Conservation (phyloP, 169 alveolate genomes). For the Babesia gibsoni region DNA sequence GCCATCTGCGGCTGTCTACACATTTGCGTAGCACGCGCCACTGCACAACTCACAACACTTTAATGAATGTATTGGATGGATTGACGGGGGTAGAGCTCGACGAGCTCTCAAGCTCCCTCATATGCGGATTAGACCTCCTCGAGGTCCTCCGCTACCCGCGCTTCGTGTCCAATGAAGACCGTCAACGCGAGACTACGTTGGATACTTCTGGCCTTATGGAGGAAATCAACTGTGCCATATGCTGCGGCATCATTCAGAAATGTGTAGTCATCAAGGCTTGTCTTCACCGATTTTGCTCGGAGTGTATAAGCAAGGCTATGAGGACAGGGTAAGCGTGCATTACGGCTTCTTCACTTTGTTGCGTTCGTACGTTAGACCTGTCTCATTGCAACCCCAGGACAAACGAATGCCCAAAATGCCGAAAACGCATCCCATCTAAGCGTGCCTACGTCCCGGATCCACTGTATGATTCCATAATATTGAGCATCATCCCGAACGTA, state of each 20-base stretch:
- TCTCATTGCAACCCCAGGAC: conserved; percentile 14
- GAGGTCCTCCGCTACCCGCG: conserved; percentile 44
- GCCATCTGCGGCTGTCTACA: no score
- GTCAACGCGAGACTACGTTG: not conserved
- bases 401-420: conserved; percentile 80
- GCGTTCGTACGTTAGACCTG: no score
- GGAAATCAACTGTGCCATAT: conserved; percentile 36
- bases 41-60: not conserved
- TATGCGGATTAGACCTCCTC: conserved; percentile 1
- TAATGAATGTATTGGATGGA: conserved; percentile 1
- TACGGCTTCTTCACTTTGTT: not conserved
- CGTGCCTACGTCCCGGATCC: conserved; percentile 68
- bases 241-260: conserved; percentile 51
- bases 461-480: conserved; percentile 63
- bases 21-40: no score
- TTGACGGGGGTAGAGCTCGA: not conserved
- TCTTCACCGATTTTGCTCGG: conserved; percentile 78
- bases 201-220: conserved; percentile 34
- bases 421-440: conserved; percentile 75
- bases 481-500: conserved; percentile 67
- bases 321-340: conserved; percentile 67
- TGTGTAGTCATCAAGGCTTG: conserved; percentile 77
- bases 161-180: not conserved
- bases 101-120: not conserved
- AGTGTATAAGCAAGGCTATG: conserved; percentile 79